These are phyloP conservation scores for Suhomyces sp. DNA, from an alignment of 805 yeast species.

Conservation along the genomic window DNA sequence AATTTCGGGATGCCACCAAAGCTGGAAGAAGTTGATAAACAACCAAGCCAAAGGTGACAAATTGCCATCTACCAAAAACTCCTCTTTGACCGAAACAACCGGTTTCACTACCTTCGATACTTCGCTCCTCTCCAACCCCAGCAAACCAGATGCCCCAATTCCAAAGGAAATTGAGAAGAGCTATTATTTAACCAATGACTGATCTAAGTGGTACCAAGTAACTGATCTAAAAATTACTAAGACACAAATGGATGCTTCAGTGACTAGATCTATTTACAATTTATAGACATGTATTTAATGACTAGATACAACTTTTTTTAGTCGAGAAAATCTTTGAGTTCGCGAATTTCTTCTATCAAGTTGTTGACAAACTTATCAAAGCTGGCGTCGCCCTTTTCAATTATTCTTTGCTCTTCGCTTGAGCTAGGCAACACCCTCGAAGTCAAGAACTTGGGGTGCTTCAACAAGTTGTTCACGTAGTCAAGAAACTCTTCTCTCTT, in stretches of 20 bases:
- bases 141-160: conserved; percentile 27
- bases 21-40: conserved; percentile 74
- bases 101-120: conserved; percentile 22
- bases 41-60: conserved; percentile 47
- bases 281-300: no score
- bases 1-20: conserved; percentile 74
- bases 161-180: conserved; percentile 34
- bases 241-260: no score
- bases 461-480: conserved; percentile 66
- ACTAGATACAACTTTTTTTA: not conserved
- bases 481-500: conserved; percentile 59
- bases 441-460: conserved; percentile 82
- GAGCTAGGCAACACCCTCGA: conserved; percentile 65
- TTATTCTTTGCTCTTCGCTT: conserved; percentile 58
- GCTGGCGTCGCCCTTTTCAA: conserved; percentile 45
- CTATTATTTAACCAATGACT: conserved; percentile 9
- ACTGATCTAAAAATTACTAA: no score
- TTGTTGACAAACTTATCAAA: conserved; percentile 37
- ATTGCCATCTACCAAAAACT: conserved; percentile 29
- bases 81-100: conserved; percentile 31
- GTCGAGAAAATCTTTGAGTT: conserved; percentile 39
- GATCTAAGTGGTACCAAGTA: no score
- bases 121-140: conserved; percentile 14
- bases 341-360: conserved; percentile 50
- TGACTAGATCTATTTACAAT: no score